phyloP scores from a whole-genome alignment of 306 rosid species.

The Oxytropis ochrocephala region DNA sequence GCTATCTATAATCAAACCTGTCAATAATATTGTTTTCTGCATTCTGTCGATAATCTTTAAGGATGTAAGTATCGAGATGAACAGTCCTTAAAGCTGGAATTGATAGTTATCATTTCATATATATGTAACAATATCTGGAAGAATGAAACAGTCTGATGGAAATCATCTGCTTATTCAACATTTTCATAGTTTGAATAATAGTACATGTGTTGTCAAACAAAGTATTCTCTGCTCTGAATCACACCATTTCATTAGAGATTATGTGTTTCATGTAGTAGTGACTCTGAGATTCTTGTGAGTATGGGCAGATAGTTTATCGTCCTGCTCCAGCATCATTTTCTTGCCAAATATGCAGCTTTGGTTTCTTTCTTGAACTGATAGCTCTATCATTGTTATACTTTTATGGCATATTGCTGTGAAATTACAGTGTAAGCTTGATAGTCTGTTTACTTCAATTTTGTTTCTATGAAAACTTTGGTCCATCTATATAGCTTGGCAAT shows the following conservation, averaged over 20 bases:
- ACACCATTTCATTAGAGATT: background rate
- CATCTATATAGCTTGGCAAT: constrained; percentile 77
- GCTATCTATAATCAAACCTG: background rate
- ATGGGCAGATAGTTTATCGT: background rate
- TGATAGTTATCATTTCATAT: constrained; percentile 18
- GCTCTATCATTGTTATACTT: background rate
- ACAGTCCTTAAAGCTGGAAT: constrained; percentile 8
- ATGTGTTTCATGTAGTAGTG: background rate
- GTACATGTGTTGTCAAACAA: background rate
- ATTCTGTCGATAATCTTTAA: background rate
- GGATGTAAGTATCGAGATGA: too few relatives aligned
- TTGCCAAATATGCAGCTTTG: background rate
- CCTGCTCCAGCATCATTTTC: background rate
- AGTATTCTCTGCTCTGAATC: background rate
- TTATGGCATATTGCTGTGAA: background rate
- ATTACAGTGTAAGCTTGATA: background rate
- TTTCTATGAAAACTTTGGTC: constrained; percentile 70
- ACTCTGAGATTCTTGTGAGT: background rate
- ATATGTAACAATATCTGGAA: constrained; percentile 29
- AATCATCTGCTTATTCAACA: constrained; percentile 70
- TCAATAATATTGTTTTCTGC: background rate
- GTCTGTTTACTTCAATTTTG: constrained; percentile 6
- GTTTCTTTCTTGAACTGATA: background rate
- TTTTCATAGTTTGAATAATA: constrained; percentile 1
- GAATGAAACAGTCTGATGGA: constrained; percentile 50